Conservation (phyloP, 2,329 filamentous ascomycete genomes). For the Diaporthe amygdali region DNA sequence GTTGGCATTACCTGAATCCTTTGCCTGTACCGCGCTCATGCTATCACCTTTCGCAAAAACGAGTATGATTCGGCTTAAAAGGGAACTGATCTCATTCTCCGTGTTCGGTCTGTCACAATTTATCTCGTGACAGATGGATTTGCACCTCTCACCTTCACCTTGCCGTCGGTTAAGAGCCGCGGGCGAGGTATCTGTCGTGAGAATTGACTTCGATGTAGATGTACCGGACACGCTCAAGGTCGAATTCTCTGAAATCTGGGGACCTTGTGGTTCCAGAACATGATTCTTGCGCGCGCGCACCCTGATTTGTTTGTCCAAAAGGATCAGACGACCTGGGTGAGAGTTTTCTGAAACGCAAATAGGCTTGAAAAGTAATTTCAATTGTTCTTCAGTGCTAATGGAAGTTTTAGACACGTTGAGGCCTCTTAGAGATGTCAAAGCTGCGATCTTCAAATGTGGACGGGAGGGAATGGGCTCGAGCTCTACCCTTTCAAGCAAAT, state of each 20-base stretch:
- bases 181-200: too few relatives aligned
- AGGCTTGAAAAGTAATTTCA: not conserved
- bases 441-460: not conserved
- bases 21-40: not conserved
- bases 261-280: not conserved
- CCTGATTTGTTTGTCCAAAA: not conserved
- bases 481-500: not conserved
- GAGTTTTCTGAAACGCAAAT: not conserved
- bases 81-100: not conserved
- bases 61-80: not conserved
- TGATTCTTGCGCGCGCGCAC: not conserved
- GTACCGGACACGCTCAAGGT: too few relatives aligned
- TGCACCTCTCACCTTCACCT: too few relatives aligned
- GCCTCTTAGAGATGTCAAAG: too few relatives aligned
- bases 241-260: not conserved
- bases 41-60: not conserved
- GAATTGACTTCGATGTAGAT: not conserved
- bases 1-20: too few relatives aligned
- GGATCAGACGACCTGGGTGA: not conserved
- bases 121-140: not conserved
- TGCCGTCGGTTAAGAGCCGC: not conserved
- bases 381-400: not conserved
- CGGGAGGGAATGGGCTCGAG: not conserved
- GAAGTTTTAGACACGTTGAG: not conserved
- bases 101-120: not conserved